A percentile compares a stretch with the other conserved stretches of the same genome.
phyloP scores from a whole-genome alignment of 73 alveolate species.

The Durusdinium trenchii region DNA sequence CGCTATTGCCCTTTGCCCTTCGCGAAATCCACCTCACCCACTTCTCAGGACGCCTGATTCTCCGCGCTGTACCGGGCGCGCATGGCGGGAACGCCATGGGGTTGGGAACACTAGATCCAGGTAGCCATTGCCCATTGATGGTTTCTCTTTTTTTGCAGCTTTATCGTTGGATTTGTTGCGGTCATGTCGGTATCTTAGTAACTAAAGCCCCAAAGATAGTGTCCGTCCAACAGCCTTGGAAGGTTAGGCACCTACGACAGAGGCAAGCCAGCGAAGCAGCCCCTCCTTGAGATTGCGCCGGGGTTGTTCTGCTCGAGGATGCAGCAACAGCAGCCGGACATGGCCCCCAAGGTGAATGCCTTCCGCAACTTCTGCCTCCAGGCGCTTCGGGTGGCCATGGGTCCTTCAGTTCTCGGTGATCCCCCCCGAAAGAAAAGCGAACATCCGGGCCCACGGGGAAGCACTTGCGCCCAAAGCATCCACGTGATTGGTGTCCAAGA shows the following conservation, averaged over 20 bases:
- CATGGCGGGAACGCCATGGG: no score
- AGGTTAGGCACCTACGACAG: not conserved
- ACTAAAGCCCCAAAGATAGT: not conserved
- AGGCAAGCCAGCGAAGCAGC: not conserved
- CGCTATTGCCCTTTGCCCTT: no score
- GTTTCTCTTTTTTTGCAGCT: not conserved
- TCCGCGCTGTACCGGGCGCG: no score
- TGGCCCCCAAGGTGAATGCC: constrained; percentile 82
- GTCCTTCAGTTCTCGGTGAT: not conserved
- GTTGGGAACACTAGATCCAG: not conserved
- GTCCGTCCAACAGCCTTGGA: not conserved
- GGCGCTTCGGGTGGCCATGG: not conserved
- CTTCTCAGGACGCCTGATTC: no score
- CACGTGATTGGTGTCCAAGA: not conserved
- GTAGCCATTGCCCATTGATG: not conserved
- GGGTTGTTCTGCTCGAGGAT: constrained; percentile 1
- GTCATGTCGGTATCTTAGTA: not conserved
- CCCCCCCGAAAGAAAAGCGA: not conserved
- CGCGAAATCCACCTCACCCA: no score
- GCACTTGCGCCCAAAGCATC: not conserved
- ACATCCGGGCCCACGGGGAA: not conserved
- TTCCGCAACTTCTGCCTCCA: constrained; percentile 87
- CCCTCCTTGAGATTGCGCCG: not conserved
- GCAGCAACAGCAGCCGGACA: constrained; percentile 64
- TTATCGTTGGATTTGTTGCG: not conserved